Conservation (phyloP, 345 rosid species). For the Clarkia xantiana region DNA sequence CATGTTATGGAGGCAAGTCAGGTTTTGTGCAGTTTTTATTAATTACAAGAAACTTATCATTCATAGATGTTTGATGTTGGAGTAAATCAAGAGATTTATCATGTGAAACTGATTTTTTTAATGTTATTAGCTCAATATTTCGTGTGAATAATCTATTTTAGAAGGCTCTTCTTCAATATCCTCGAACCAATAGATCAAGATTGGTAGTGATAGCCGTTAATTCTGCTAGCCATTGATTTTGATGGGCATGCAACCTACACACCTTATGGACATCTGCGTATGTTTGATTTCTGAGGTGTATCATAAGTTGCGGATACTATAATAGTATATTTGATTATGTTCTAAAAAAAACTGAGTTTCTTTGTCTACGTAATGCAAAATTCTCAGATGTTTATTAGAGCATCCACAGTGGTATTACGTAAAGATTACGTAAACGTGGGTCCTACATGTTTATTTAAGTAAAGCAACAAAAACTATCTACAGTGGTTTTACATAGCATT, state of each 20-base stretch:
- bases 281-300: too few relatives aligned
- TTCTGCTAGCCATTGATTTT: conserved; percentile 74
- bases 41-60: conserved; percentile 89
- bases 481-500: too few relatives aligned
- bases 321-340: too few relatives aligned
- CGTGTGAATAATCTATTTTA: conserved; percentile 25
- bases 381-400: too few relatives aligned
- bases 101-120: conserved; percentile 28
- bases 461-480: too few relatives aligned
- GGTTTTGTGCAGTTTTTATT: conserved; percentile 72
- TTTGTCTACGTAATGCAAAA: too few relatives aligned
- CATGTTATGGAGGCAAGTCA: conserved; percentile 98
- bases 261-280: conserved; percentile 68
- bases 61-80: conserved; percentile 84
- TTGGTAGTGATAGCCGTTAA: conserved; percentile 79
- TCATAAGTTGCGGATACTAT: too few relatives aligned
- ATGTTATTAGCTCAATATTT: too few relatives aligned
- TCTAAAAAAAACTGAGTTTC: too few relatives aligned
- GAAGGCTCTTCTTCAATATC: conserved; percentile 75
- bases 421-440: too few relatives aligned
- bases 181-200: conserved; percentile 74
- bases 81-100: conserved; percentile 86
- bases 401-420: too few relatives aligned
- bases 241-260: conserved; percentile 58
- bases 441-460: too few relatives aligned